Conservation (phyloP, 140 eudicot genomes). For the Bidens hawaiensis region DNA sequence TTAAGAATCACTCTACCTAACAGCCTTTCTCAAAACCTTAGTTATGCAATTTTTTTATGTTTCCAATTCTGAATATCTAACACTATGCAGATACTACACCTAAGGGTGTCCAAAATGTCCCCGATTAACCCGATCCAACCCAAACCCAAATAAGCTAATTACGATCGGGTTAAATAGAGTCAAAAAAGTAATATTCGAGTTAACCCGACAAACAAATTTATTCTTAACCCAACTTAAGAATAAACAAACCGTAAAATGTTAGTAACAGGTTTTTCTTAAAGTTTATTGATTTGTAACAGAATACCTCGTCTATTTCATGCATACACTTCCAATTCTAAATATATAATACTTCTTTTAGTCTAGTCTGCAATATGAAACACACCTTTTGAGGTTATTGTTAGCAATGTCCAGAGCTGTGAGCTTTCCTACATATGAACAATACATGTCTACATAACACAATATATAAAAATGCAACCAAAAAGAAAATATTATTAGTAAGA, state of each 20-base stretch:
- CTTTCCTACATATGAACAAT: constrained; percentile 46
- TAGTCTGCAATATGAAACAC: constrained; percentile 87
- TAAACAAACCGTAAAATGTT: constrained; percentile 3
- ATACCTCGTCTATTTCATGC: constrained; percentile 95
- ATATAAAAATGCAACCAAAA: neutral
- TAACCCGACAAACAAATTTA: no score
- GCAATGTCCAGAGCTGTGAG: constrained; percentile 69
- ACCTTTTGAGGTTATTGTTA: constrained; percentile 76
- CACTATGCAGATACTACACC: no score
- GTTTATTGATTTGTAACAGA: neutral
- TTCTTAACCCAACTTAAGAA: no score
- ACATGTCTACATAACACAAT: constrained; percentile 22
- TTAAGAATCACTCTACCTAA: no score
- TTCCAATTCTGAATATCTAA: no score
- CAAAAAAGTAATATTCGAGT: no score
- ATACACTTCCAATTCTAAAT: constrained; percentile 70
- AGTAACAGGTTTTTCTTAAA: neutral
- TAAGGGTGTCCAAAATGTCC: no score
- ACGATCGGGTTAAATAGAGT: no score
- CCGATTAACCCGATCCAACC: no score
- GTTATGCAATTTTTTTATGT: no score
- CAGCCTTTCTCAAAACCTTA: no score
- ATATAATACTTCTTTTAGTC: constrained; percentile 64
- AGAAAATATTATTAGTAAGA: neutral
- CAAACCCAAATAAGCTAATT: no score